Conservation (phyloP, 441 rosid species). For the Eruca vesicaria region DNA sequence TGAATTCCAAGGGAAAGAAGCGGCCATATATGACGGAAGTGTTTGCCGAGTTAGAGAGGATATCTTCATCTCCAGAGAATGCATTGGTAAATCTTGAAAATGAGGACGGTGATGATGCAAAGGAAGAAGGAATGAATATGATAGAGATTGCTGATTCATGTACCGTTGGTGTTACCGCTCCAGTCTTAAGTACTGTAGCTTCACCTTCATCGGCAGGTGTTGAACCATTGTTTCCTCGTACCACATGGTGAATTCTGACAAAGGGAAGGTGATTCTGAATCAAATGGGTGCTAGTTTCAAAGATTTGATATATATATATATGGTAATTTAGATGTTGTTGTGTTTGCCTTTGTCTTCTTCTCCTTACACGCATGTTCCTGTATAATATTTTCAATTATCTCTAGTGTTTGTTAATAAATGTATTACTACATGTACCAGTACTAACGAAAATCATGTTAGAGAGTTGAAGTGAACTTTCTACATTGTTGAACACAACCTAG, state of each 20-base stretch:
- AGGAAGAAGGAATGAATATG: not conserved
- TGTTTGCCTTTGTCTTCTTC: not conserved
- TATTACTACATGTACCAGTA: too few relatives aligned
- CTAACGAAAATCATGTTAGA: too few relatives aligned
- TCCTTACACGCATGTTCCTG: too few relatives aligned
- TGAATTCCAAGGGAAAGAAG: constrained; percentile 34
- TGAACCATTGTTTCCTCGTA: not conserved
- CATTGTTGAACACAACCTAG: not conserved
- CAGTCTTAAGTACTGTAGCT: not conserved
- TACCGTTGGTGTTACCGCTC: not conserved
- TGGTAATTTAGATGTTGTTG: not conserved
- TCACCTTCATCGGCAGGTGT: not conserved
- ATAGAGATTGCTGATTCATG: not conserved
- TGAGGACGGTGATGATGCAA: not conserved
- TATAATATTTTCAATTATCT: too few relatives aligned
- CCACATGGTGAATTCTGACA: not conserved
- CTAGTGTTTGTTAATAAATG: too few relatives aligned
- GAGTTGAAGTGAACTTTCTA: not conserved
- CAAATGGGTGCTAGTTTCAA: not conserved
- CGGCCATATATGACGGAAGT: constrained; percentile 38
- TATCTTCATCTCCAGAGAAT: not conserved
- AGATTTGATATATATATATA: not conserved
- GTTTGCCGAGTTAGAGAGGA: constrained; percentile 20
- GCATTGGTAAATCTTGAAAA: not conserved
- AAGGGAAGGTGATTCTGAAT: not conserved